Evolutionary conservation across 345 rosid genomes (phyloP), one percentile per base, ranked within the genome.

Genomic region (Eucalyptus albens): DNA sequence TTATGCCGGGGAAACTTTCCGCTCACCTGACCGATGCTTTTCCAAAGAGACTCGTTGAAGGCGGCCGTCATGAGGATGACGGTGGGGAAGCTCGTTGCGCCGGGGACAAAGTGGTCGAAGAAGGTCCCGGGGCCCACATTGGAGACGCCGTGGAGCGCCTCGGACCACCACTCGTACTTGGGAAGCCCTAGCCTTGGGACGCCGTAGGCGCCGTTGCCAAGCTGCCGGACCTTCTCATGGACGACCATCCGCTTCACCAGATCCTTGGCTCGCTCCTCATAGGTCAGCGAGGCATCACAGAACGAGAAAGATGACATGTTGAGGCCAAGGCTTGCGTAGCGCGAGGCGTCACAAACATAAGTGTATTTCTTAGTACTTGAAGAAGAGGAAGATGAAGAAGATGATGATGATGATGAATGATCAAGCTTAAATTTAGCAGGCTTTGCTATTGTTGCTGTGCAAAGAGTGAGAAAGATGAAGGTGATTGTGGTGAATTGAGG

Each of bases 81-180:
- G 3, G 91, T 56, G 3, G 96, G 95, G 51, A 94, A 93, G 77
- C 94, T 94, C 3, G 94, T 93, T 8, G 95, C 92, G 5, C 93
- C 91, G 1, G 93, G 94, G 27, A 94, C 89, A 3, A 90, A 40
- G 8, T 42, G 22, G 29, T 93, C 94, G 17, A 91, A 93, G 49
- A 47, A 87, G 5, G 92, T 91, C 4, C 94, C 96, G 0, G 87
- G 89, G 26, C 95, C 94, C 2, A 92, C 92, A 19, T 91, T 9
- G 50, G 96, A 91, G 27, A 93, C 94, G 4, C 96, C 95, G 12
- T 93, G 95, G 3, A 93, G 90, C 6, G 94, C 96, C 90, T 93
- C 94, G 3, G 94, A 91, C 96, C 95, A 93, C 95, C 95, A 94
- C 89, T 89, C 83, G 40, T 94, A 93, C 60, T 27, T 17, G 2